Base-by-base conservation (phyloP, 2,329 filamentous ascomycete genomes). In the Sarocladiaceae sp. region DNA sequence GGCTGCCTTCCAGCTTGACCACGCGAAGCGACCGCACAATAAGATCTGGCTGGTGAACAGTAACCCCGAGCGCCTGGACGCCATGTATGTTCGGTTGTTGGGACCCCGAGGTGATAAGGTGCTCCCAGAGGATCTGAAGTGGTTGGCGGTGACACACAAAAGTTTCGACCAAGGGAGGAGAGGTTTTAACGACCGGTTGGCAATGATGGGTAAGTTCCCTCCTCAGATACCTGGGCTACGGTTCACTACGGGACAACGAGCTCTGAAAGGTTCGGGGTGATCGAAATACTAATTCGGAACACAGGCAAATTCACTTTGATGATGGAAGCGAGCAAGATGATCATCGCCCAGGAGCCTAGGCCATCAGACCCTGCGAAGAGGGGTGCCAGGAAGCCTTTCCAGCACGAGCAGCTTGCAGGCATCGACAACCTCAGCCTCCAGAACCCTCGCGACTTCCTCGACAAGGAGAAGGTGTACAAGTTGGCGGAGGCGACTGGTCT, bases 81-180 rank as follows among this genome's bases (percentile, higher is more conserved):
- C 77, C 40, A 85, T 88, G 63, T 95, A 96, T 64, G 73, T 77
- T 52, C 73, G 73, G 44, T 76, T 97, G 53, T 68, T 97, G 45
- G 91, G 90, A 5, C 72, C 71, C 37, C 80, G 76, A 35, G 87
- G 86, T 46, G 78, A 85, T 53, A 78, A 76, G 54, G 63, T 93
- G 61, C 72, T 98, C 47, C 82, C 85, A 2, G 90, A 96, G 13
- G 91, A 98, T 68, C 74, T 93, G 50, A 97, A 96, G 69, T 98
- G 93, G 93, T 71, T 97, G 58, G 90, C 90, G 23, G 80, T 98
- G 45, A 98, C 93, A 52, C 93, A 97, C 66, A 97, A 97, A 78
- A 96, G 89, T 66, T 97, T 95, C 59, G 91, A 98, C 61, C 89
- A 97, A 60, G 93, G 90, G 43, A 76, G 88, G 58, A 83, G 90